Base-by-base conservation (phyloP, 805 yeast genomes). In the Ogataea henricii region DNA sequence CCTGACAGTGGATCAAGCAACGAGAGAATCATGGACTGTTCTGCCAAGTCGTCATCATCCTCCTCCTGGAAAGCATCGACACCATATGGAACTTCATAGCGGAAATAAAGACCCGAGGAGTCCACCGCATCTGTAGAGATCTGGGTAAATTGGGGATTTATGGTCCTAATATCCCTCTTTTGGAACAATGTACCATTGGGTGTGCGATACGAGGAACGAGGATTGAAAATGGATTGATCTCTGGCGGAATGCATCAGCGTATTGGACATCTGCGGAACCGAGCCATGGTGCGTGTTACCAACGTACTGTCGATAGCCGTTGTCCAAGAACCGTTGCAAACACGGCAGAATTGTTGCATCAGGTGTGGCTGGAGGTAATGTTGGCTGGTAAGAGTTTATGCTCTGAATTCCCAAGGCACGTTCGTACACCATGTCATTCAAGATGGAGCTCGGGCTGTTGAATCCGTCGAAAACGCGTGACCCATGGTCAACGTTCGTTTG, bases 1-100 rank as follows among this genome's bases (percentile, higher is more conserved):
- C 68, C 67, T 1, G 69, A 59, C 2, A 68, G 47, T 4, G 72
- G 72, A 38, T 68, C 72, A 22, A 52, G 45, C 17, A 68, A 47
- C 0, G 70, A 63, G n/a, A 68, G 45, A 23, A 61, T 44, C 48
- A 65, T 49, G 1, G 60, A 56, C 20, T 58, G 52, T 36, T 63
- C 69, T 17, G 62, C 46, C 4, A 68, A 27, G 36, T 65, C 70
- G 17, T 62, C 67, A 34, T 65, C 69, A 12, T 57, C 62, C 8
- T 51, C 69, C 8, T 57, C 62, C 12, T 40, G 21, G 20, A 29
- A 40, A n/a, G 23, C n/a, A 7, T 39, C 33, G 3, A 27, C 33
- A 4, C 42, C 42, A 14, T 18, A 25, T 16, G 46, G 46, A 12
- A 33, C 21, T 14, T 30, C 36, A 14, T 40, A 45, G n/a, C 23